Evolutionary conservation across 805 yeast species (phyloP), one percentile per base, ranked within the genome.

Genomic region (Saccharomycopsis amapae): DNA sequence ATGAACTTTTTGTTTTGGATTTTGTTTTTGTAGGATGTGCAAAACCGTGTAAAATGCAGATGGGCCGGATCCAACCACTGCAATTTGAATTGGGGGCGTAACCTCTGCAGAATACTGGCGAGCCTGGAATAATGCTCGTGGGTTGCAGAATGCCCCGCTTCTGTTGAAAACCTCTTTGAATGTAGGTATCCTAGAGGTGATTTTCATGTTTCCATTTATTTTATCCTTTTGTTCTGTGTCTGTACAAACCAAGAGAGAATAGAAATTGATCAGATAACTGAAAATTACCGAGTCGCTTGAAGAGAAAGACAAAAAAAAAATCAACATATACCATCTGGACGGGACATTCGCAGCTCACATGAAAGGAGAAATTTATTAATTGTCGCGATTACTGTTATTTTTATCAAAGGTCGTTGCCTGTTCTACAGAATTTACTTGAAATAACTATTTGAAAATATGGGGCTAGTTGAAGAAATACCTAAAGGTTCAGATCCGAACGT

Each of bases 1-100:
- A 3, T 65, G 62, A 6, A 51, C 13, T 5, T 20, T 9, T 10
- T 32, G 23, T 12, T 18, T 5, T 3, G 65, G 58, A 3, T 62
- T 62, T 15, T 43, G 45, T 48, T 70, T 73, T 48, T 76, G 76
- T 34, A 88, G 64, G 13, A 89, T 64, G 39, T 84, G 79, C 52
- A 81, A 75, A 0, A 88, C 88, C 1, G 97, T 83, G 62, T 90
- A 93, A 58, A 93, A 87, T 1, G 96, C 97, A 1, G 97, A 89
- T 0, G 99, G 98, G 0, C 99, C 99, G 0, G 96, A 76, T 1
- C 98, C 98, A 3, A 93, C 78, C 5, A 93, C 75, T 0, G 96
- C 95, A 9, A 85, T 70, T 4, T 50, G 22, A 15, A 45, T 17
- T 3, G 46, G 40, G 5, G n/a, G n/a, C n/a, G n/a, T n/a, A n/a